Conservation (phyloP, 2,329 filamentous ascomycete genomes). For the Venturia effusa region DNA sequence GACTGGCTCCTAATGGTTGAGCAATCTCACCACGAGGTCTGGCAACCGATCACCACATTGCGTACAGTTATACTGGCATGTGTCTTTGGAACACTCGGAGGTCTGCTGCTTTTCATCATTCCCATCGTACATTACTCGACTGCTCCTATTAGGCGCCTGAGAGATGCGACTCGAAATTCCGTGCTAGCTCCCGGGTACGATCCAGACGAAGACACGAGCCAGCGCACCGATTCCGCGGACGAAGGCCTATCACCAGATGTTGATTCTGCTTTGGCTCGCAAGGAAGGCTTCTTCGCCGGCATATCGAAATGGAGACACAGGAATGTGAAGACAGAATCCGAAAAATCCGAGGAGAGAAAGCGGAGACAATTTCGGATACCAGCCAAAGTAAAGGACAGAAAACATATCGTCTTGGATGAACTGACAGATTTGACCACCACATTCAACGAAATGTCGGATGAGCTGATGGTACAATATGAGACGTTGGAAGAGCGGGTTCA, state of each 20-base stretch:
- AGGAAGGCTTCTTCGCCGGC: conserved; percentile 33
- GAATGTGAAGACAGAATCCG: conserved; percentile 23
- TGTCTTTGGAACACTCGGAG: conserved; percentile 70
- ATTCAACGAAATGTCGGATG: conserved; percentile 91
- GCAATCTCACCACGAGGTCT: conserved; percentile 63
- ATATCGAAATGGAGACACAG: conserved; percentile 22
- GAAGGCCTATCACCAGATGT: conserved; percentile 27
- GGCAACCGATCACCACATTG: conserved; percentile 62
- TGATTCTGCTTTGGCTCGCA: conserved; percentile 27
- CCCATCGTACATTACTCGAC: conserved; percentile 76
- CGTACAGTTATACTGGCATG: conserved; percentile 72
- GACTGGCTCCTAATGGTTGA: conserved; percentile 80
- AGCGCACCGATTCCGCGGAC: conserved; percentile 21
- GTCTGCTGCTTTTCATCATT: conserved; percentile 60
- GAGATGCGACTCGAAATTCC: conserved; percentile 63
- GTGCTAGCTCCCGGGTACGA: conserved; percentile 53
- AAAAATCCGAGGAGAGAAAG: conserved; percentile 27
- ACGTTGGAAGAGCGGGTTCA: conserved; percentile 75
- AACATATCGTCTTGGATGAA: conserved; percentile 72
- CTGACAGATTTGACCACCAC: conserved; percentile 70
- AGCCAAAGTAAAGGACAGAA: conserved; percentile 64
- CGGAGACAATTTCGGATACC: conserved; percentile 69
- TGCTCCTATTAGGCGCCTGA: conserved; percentile 65
- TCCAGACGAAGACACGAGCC: not conserved
- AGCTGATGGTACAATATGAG: conserved; percentile 76